Percentiles rank a stretch among this genome's conserved stretches.
Conservation (phyloP, 73 alveolate genomes). For the Paramecium sexaurelia region DNA sequence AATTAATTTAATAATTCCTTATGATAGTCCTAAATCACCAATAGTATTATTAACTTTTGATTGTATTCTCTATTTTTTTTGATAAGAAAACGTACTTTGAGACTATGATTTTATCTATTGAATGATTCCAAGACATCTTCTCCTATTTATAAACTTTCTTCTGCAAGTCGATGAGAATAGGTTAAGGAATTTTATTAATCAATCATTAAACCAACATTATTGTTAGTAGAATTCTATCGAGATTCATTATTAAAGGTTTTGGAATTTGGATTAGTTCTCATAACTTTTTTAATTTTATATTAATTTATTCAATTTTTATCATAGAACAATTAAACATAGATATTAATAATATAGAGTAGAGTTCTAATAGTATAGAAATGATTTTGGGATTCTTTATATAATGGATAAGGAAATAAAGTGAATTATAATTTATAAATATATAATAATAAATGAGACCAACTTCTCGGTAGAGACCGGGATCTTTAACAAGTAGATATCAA, state of each 20-base stretch:
- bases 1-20: slow-evolving; percentile 11
- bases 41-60: not conserved
- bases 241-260: not conserved
- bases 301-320: not conserved
- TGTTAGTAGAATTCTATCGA: not conserved
- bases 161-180: slow-evolving; percentile 23
- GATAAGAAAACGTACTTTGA: not conserved
- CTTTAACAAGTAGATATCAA: not conserved
- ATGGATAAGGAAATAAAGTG: not conserved
- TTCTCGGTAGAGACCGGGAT: not conserved
- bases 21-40: slow-evolving; percentile 46
- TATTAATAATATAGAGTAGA: not conserved
- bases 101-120: not conserved
- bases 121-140: slow-evolving; percentile 25
- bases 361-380: not conserved
- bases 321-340: not conserved
- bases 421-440: not conserved
- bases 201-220: not conserved
- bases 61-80: not conserved
- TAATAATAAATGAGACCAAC: not conserved
- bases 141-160: slow-evolving; percentile 9
- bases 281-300: not conserved
- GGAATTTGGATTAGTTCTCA: not conserved
- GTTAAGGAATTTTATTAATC: not conserved
- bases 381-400: not conserved